Evolutionary conservation across 2,329 filamentous ascomycete species (phyloP).

Genomic region (Microdochium nivale): DNA sequence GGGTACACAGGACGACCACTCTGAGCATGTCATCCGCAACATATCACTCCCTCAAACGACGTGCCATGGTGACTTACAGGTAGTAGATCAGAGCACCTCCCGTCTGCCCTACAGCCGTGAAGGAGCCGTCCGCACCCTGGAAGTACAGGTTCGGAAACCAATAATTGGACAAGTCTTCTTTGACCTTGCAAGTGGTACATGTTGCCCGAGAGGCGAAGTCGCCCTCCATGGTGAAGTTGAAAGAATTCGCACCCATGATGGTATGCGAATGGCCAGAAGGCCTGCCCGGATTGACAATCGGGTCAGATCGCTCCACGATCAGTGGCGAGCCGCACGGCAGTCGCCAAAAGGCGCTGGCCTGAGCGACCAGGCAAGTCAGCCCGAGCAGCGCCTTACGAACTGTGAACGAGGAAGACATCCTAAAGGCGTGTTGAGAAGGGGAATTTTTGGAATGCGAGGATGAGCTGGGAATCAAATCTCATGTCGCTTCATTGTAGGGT

Average conservation of each 20-base stretch:
- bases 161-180: slow-evolving; percentile 56
- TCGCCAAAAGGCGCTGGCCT: not conserved
- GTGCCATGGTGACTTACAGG: slow-evolving; percentile 21
- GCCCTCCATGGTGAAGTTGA: slow-evolving; percentile 45
- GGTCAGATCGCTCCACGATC: slow-evolving; percentile 42
- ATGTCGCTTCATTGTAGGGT: not conserved
- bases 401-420: not conserved
- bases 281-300: slow-evolving; percentile 45
- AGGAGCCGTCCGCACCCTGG: slow-evolving; percentile 45
- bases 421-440: not conserved
- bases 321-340: slow-evolving; percentile 6
- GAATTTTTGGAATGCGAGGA: not conserved
- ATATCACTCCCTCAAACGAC: not conserved
- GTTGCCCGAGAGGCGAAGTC: slow-evolving; percentile 39
- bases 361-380: not conserved
- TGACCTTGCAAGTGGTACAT: slow-evolving; percentile 58
- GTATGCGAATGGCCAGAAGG: slow-evolving; percentile 51
- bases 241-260: slow-evolving; percentile 54
- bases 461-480: not conserved
- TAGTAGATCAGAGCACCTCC: slow-evolving; percentile 45
- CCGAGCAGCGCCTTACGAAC: not conserved
- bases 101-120: slow-evolving; percentile 38
- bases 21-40: too few species aligned
- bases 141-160: slow-evolving; percentile 54
- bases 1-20: not conserved